Conservation (phyloP, 73 alveolate genomes). For the Paramecium sexaurelia region DNA sequence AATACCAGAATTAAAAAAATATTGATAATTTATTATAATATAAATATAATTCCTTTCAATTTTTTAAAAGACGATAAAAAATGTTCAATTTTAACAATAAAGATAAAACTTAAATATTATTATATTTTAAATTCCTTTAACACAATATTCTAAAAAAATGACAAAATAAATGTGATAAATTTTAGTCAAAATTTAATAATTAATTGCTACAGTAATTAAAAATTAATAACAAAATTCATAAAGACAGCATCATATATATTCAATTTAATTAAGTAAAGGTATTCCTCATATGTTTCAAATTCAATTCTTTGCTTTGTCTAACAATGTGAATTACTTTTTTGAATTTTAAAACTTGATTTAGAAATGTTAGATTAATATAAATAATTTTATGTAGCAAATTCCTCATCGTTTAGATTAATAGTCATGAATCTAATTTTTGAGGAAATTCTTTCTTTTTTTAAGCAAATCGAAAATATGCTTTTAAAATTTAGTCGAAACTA, state of each 20-base stretch:
- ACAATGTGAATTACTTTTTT: neutral
- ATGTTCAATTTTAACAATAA: neutral
- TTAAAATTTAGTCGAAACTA: neutral
- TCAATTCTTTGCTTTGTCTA: too few relatives aligned
- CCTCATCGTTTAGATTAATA: too few relatives aligned
- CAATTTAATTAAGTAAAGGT: too few relatives aligned
- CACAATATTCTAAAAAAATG: neutral
- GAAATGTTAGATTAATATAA: neutral
- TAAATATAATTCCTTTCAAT: neutral
- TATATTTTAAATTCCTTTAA: neutral
- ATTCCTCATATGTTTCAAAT: too few relatives aligned
- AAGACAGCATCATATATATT: neutral
- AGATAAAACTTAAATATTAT: neutral
- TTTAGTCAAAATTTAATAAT: neutral
- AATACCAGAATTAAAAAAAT: conserved; percentile 47
- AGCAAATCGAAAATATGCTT: neutral
- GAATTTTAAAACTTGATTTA: neutral
- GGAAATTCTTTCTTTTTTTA: too few relatives aligned
- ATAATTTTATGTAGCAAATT: neutral
- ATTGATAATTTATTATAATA: neutral
- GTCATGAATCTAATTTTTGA: too few relatives aligned
- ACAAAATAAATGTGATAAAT: neutral
- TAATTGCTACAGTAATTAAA: neutral
- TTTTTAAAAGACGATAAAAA: neutral
- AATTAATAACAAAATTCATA: neutral